phyloP scores from a whole-genome alignment of 345 rosid genomes.

The Acer negundo region DNA sequence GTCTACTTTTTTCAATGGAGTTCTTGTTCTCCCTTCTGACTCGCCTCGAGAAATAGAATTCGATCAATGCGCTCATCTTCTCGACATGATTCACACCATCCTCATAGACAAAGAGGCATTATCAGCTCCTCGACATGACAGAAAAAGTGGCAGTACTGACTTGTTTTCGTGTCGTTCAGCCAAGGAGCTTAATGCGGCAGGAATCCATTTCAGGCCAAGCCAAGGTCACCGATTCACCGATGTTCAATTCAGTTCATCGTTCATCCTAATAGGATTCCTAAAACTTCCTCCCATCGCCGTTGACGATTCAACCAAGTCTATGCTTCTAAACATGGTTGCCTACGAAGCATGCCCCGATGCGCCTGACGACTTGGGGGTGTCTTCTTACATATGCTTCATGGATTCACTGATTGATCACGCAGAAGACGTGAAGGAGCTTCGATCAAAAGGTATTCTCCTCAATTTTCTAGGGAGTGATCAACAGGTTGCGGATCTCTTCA shows the following conservation, averaged over 20 bases:
- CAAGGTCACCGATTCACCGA: neutral
- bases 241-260: neutral
- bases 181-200: constrained; percentile 9
- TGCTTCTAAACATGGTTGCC: constrained; percentile 10
- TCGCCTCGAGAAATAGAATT: no score
- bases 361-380: neutral
- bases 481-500: constrained; percentile 1
- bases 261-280: neutral
- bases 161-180: neutral
- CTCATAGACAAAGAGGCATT: neutral
- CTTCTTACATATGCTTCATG: constrained; percentile 21
- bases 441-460: neutral
- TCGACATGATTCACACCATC: neutral
- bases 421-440: constrained; percentile 20
- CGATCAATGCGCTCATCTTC: constrained; percentile 6
- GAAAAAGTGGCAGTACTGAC: neutral
- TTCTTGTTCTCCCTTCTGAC: no score
- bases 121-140: neutral
- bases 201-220: constrained; percentile 10
- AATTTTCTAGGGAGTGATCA: constrained; percentile 8
- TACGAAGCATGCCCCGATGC: neutral
- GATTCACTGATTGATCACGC: constrained; percentile 9
- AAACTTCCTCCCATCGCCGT: constrained; percentile 10
- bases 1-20: no score
- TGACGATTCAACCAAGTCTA: neutral